Evolutionary conservation across 2,329 filamentous ascomycete genomes (phyloP), one percentile per base, ranked within the genome.

Genomic region (Fusarium pininemorale): DNA sequence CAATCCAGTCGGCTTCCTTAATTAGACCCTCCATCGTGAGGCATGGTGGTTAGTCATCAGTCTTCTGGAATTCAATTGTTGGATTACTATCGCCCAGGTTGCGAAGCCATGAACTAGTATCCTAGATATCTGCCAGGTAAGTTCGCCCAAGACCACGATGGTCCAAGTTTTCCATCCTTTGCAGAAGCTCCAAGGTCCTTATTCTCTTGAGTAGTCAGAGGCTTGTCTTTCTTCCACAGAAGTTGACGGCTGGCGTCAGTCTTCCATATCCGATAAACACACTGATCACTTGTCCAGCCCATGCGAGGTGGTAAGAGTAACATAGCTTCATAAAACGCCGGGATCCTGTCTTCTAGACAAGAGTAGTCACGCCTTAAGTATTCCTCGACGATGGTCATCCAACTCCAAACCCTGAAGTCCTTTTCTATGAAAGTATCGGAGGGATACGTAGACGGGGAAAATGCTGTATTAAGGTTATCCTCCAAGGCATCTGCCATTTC

Each of bases 401-500:
- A 42, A 42, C 41, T 0, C 9, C 9, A 16, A 42, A 42, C 41
- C 41, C 41, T 42, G 0, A 4, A 7, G 3, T n/a, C 1, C 22
- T 42, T 42, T n/a, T 42, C 22, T 9, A 7, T 11, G 0, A 16
- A 4, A 16, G 41, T 16, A 22, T 42, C 22, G 14, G 22, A 42
- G 14, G 22, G 9, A n/a, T 42, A 42, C 16, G 0, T 3, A 24
- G 41, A 42, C 2, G 41, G 14, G 14, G 41, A 42, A 42, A 42
- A 42, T 42, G 41, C 41, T 42, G 6, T 22, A 0, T 0, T 11
- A 5, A 42, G 41, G 9, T 42, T 42, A 0, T 42, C 14, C 14
- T 42, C 22, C 9, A 42, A 22, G 22, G 0, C 22, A n/a, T 6
- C 22, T 11, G 1, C 0, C 22, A 24, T 42, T 42, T 0, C 3